Conservation (phyloP, 75 land plant species). For the Isoetes taiwanensis region DNA sequence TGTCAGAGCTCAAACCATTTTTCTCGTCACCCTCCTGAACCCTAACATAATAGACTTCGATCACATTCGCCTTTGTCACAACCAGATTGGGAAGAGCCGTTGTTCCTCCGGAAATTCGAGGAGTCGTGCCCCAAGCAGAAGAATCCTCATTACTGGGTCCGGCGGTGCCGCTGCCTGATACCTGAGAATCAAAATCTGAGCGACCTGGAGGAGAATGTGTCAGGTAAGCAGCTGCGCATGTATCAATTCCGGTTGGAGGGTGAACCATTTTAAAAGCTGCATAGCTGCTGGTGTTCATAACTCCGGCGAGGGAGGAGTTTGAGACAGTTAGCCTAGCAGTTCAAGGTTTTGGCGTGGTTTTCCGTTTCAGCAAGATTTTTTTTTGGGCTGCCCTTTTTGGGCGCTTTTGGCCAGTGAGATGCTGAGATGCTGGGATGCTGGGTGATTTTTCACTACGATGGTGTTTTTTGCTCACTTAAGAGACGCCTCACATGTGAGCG, state of each 20-base stretch:
- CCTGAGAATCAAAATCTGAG: slow-evolving; percentile 20
- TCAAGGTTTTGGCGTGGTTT: no score
- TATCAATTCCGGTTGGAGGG: slow-evolving; percentile 70
- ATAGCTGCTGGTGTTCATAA: slow-evolving; percentile 50
- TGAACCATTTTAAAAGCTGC: slow-evolving; percentile 93
- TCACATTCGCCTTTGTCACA: slow-evolving; percentile 57
- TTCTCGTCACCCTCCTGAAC: slow-evolving; percentile 45
- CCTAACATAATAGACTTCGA: slow-evolving; percentile 73
- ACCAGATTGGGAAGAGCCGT: slow-evolving; percentile 68
- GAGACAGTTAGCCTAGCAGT: no score
- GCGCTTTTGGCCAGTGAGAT: no score
- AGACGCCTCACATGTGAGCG: no score
- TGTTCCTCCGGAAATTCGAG: slow-evolving; percentile 5
- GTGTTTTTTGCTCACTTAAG: no score
- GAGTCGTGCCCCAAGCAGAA: slow-evolving; percentile 21
- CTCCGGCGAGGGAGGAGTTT: no score
- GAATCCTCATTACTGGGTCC: slow-evolving; percentile 12
- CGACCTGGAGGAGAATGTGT: slow-evolving; percentile 44
- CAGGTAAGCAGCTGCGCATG: slow-evolving; percentile 75
- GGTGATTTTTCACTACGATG: no score
- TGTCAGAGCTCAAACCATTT: slow-evolving; percentile 2
- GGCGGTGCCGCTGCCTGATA: slow-evolving; percentile 9
- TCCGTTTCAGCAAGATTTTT: no score
- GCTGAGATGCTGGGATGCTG: no score
- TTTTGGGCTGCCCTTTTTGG: no score